Conservation (phyloP, 75 land plant species). For the Cupressus sempervirens region DNA sequence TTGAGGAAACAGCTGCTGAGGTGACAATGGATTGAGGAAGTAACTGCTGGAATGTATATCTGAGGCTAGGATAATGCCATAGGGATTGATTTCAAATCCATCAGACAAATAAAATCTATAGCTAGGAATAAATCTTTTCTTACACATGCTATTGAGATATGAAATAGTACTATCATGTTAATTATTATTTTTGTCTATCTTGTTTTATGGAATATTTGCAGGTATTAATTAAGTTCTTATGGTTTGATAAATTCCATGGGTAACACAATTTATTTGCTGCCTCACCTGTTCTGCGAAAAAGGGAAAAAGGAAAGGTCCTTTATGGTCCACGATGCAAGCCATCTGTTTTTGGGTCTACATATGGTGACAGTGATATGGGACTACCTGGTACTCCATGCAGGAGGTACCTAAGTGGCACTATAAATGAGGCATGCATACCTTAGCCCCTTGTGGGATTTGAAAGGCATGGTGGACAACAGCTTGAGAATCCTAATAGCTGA, state of each 20-base stretch:
- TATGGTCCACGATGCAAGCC: too few species aligned
- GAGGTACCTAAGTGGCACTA: too few species aligned
- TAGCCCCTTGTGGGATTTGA: too few species aligned
- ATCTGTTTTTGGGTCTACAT: too few species aligned
- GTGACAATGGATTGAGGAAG: too few species aligned
- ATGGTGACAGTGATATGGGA: too few species aligned
- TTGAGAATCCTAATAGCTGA: background rate
- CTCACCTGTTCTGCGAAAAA: background rate
- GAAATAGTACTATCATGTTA: background rate
- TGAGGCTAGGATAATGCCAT: too few species aligned
- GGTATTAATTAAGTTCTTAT: background rate
- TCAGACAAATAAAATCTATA: background rate
- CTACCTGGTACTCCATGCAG: too few species aligned
- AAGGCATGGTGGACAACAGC: background rate
- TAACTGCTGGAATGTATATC: too few species aligned
- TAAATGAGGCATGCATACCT: too few species aligned
- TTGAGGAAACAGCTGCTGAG: too few species aligned
- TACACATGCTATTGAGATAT: background rate
- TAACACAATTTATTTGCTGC: background rate
- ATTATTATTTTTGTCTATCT: background rate
- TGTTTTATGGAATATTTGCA: background rate
- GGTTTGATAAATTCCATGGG: background rate
- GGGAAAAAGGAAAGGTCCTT: too few species aligned
- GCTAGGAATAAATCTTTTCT: background rate
- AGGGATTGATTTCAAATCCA: background rate